Conservation (phyloP, 768 basidiomycete genomes). For the Mycena leptocephala region DNA sequence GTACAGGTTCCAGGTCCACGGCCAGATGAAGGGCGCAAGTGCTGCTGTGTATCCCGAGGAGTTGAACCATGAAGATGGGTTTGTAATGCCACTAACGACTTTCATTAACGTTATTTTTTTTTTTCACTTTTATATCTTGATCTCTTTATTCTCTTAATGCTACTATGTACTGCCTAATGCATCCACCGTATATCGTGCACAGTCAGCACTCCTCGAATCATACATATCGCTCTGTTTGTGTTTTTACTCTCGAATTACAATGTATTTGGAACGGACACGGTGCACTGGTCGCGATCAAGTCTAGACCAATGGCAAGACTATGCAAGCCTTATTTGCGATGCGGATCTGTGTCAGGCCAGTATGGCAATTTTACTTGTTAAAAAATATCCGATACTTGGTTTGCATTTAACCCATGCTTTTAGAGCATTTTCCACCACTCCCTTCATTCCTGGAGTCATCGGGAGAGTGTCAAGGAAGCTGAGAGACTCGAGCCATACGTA, state of each 20-base stretch:
- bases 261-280: background rate
- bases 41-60: slow-evolving; percentile 55
- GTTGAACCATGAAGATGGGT: slow-evolving; percentile 26
- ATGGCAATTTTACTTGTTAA: too few species aligned
- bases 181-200: slow-evolving; percentile 18
- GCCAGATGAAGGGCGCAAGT: slow-evolving; percentile 64
- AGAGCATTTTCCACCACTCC: background rate
- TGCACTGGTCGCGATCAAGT: too few species aligned
- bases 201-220: slow-evolving; percentile 12
- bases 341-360: too few species aligned
- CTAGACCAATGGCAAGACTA: background rate
- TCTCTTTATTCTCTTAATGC: slow-evolving; percentile 31
- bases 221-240: slow-evolving; percentile 26
- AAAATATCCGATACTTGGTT: too few species aligned
- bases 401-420: too few species aligned
- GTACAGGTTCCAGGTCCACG: slow-evolving; percentile 89
- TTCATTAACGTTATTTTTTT: slow-evolving; percentile 37
- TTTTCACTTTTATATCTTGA: slow-evolving; percentile 23
- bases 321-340: too few species aligned
- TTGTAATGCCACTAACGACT: slow-evolving; percentile 31
- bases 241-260: slow-evolving; percentile 18
- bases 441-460: background rate
- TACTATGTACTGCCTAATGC: slow-evolving; percentile 36
- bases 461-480: background rate
- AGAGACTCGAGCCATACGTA: background rate